These are phyloP conservation scores for Zymoseptoria brevis DNA, from an alignment of 2,329 filamentous ascomycete species.

Conservation along the genomic window DNA sequence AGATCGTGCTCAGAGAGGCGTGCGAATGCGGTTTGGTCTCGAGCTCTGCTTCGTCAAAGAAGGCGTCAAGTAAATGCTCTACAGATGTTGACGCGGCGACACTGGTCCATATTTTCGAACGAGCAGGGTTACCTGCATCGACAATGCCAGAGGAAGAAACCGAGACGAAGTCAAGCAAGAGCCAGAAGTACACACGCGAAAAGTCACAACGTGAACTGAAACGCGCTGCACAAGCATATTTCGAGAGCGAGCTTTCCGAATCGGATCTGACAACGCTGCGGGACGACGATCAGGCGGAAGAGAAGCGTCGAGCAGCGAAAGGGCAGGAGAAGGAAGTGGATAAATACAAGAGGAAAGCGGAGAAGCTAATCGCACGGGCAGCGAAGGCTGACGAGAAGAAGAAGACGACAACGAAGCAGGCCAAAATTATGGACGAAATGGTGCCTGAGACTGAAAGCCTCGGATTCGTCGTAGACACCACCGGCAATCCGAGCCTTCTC, in stretches of 20 bases:
- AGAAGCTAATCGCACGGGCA: conserved; percentile 12
- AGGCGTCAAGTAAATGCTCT: neutral
- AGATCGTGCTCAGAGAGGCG: neutral
- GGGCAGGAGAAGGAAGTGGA: conserved; percentile 4
- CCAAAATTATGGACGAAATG: neutral
- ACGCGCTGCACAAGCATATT: conserved; percentile 10
- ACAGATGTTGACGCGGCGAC: neutral
- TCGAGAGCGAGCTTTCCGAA: conserved; percentile 8
- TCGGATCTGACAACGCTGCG: conserved; percentile 7
- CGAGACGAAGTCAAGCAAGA: conserved; percentile 1
- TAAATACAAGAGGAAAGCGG: conserved; percentile 5
- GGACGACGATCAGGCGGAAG: conserved; percentile 1
- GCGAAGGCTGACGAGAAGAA: conserved; percentile 11
- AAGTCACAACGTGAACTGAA: conserved; percentile 14
- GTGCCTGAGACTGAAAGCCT: neutral
- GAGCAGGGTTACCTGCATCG: neutral
- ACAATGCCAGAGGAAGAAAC: neutral
- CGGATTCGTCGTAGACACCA: conserved; percentile 12
- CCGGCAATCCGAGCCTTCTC: conserved; percentile 9
- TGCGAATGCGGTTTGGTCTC: neutral
- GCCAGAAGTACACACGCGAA: conserved; percentile 10
- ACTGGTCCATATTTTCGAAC: neutral
- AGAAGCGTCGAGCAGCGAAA: neutral
- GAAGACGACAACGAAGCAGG: conserved; percentile 1
- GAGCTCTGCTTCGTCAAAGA: neutral